Conservation (phyloP, 805 yeast species). For the Barnettozyma pratensis region DNA sequence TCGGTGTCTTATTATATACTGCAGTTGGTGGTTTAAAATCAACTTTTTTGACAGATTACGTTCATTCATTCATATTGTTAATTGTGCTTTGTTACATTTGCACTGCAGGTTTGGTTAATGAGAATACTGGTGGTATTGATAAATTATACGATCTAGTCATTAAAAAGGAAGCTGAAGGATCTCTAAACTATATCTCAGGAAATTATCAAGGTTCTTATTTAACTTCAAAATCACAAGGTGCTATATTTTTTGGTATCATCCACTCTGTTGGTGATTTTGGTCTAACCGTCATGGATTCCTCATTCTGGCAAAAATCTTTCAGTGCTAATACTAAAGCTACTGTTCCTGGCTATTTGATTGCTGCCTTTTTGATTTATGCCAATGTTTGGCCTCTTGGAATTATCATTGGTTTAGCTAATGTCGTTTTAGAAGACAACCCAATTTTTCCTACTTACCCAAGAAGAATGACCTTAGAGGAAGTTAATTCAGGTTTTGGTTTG, state of each 20-base stretch:
- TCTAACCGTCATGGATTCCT: constrained; percentile 33
- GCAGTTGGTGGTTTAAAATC: constrained; percentile 44
- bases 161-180: constrained; percentile 23
- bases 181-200: constrained; percentile 26
- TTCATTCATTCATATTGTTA: constrained; percentile 40
- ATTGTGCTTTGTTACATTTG: constrained; percentile 29
- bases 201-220: constrained; percentile 29
- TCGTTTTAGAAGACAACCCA: constrained; percentile 27
- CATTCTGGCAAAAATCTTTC: constrained; percentile 37
- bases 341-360: constrained; percentile 34
- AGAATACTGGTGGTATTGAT: constrained; percentile 37
- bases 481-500: constrained; percentile 33
- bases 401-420: constrained; percentile 30
- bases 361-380: constrained; percentile 29
- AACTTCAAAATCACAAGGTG: constrained; percentile 26
- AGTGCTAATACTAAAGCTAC: constrained; percentile 32
- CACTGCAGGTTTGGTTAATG: constrained; percentile 29
- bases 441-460: constrained; percentile 36
- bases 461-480: constrained; percentile 30
- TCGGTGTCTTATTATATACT: constrained; percentile 44
- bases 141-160: constrained; percentile 35
- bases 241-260: constrained; percentile 25
- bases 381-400: constrained; percentile 35
- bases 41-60: constrained; percentile 45
- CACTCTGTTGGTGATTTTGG: constrained; percentile 34